These are phyloP conservation scores for Rauvolfia tetraphylla DNA, from an alignment of 257 asterid species.

Conservation along the genomic window DNA sequence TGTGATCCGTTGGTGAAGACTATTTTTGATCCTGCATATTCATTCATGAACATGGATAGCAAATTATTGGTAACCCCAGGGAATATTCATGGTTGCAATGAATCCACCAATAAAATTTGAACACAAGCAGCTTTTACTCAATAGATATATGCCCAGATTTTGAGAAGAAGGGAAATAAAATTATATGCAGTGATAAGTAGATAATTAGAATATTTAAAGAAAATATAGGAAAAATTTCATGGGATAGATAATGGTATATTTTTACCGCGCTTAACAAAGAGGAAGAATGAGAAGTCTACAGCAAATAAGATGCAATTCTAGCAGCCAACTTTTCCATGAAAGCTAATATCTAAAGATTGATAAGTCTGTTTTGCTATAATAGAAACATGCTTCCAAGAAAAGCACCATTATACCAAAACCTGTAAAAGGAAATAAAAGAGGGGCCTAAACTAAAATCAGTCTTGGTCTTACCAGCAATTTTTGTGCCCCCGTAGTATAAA, in stretches of 20 bases:
- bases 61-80: not conserved
- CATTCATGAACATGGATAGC: not conserved
- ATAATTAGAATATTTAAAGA: no score
- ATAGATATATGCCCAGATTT: not conserved
- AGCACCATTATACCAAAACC: not conserved
- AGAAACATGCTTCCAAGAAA: not conserved
- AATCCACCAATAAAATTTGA: not conserved
- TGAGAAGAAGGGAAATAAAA: not conserved
- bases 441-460: conserved; percentile 2
- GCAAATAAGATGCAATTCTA: not conserved
- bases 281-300: not conserved
- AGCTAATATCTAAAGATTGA: not conserved
- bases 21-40: conserved; percentile 75
- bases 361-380: not conserved
- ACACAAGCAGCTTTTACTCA: not conserved
- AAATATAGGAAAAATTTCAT: not conserved
- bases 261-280: not conserved
- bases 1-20: conserved; percentile 94
- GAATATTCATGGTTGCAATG: not conserved
- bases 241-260: not conserved
- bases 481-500: conserved; percentile 84
- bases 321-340: not conserved
- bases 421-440: not conserved
- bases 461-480: conserved; percentile 62
- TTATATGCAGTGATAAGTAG: not conserved